A percentile compares a stretch with the other conserved stretches of the same genome.
These are phyloP conservation scores for Euphorbia neoarborescens DNA, from an alignment of 441 rosid genomes.

Conservation along the genomic window DNA sequence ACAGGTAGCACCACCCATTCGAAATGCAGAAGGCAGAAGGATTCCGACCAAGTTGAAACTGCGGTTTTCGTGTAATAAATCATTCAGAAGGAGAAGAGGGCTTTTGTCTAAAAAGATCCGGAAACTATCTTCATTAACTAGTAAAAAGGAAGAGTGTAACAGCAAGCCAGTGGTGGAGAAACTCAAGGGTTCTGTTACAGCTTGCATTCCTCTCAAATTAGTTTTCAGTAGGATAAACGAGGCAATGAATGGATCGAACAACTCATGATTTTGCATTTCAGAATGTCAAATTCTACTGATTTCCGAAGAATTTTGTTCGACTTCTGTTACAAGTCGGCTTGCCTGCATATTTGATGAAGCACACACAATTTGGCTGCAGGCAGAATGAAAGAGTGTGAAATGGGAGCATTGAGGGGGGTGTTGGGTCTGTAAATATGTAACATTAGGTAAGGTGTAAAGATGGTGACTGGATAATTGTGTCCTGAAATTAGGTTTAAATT, in stretches of 20 bases:
- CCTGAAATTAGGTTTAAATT: slow-evolving; percentile 21
- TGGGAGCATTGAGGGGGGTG: slow-evolving; percentile 19
- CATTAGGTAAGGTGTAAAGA: slow-evolving; percentile 42
- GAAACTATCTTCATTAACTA: slow-evolving; percentile 66
- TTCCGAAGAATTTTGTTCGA: slow-evolving; percentile 1
- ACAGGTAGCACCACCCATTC: slow-evolving; percentile 21
- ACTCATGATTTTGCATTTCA: slow-evolving; percentile 24
- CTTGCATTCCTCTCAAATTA: slow-evolving; percentile 79
- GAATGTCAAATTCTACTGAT: slow-evolving; percentile 18
- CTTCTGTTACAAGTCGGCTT: neutral
- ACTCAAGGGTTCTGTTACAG: slow-evolving; percentile 50
- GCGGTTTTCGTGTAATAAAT: slow-evolving; percentile 30
- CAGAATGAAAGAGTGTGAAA: neutral
- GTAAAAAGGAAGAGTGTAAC: slow-evolving; percentile 42
- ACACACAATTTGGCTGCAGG: too few relatives aligned
- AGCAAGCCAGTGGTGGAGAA: slow-evolving; percentile 40
- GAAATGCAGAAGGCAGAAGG: slow-evolving; percentile 29
- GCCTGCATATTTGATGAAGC: neutral
- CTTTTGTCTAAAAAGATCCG: slow-evolving; percentile 56
- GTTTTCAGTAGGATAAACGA: slow-evolving; percentile 85
- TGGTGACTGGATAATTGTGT: slow-evolving; percentile 23
- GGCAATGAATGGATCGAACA: slow-evolving; percentile 59
- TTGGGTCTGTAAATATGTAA: slow-evolving; percentile 36
- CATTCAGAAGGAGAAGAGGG: slow-evolving; percentile 45
- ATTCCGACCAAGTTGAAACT: slow-evolving; percentile 28